Evolutionary conservation across 2,329 filamentous ascomycete species (phyloP).

Genomic region (Penicillium sp.): DNA sequence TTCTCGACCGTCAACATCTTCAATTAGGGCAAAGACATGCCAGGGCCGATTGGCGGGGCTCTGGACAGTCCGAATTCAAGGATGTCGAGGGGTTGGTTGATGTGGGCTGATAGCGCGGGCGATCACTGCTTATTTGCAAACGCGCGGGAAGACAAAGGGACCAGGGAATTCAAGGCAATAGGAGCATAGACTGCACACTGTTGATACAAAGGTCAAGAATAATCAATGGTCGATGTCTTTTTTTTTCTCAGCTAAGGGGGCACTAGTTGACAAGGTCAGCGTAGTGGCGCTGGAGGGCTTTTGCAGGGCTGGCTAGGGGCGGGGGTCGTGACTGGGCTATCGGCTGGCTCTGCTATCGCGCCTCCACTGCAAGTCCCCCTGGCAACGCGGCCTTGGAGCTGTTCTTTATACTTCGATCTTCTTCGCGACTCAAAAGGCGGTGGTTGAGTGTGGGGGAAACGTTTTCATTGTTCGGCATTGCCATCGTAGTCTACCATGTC

Average conservation of each 20-base stretch:
- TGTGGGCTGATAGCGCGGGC: slow-evolving; percentile 4
- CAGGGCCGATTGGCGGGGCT: slow-evolving; percentile 28
- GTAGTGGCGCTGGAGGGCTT: not conserved
- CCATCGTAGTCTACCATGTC: not conserved
- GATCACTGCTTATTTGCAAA: slow-evolving; percentile 1
- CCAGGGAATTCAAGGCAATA: not conserved
- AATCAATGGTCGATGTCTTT: not conserved
- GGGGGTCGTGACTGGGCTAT: not conserved
- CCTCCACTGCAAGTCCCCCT: not conserved
- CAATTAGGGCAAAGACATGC: slow-evolving; percentile 29
- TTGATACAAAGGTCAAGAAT: not conserved
- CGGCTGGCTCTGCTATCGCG: not conserved
- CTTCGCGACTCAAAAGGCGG: not conserved
- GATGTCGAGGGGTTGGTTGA: slow-evolving; percentile 3
- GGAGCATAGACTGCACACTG: not conserved
- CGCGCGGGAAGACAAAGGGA: not conserved
- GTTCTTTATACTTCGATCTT: not conserved
- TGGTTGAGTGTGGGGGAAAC: not conserved
- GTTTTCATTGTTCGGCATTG: not conserved
- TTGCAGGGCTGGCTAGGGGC: not conserved
- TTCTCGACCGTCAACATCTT: slow-evolving; percentile 57
- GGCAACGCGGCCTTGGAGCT: not conserved
- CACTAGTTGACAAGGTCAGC: not conserved
- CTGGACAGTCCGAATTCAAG: slow-evolving; percentile 8
- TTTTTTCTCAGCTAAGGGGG: not conserved